Base-by-base conservation (phyloP, 2,329 filamentous ascomycete genomes). In the Sclerotinia subarctica region DNA sequence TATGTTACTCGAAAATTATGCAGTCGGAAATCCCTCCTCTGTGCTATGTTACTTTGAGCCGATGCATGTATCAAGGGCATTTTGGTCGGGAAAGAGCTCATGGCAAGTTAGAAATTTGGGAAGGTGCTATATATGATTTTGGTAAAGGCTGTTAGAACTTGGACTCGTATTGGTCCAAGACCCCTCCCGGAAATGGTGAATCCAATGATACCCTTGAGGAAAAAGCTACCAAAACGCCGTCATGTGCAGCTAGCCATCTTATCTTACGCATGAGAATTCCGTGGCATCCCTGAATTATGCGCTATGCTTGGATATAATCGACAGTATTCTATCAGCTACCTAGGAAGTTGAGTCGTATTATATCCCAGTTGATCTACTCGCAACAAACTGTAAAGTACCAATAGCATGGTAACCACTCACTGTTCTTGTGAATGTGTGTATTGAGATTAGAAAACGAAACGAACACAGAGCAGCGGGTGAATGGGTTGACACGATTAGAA, bases 31-130 rank as follows among this genome's bases (percentile, higher is more conserved):
- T 21, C 26, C 26, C 29, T 66, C 35, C n/a, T 26, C 19, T 58
- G 64, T 60, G 64, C 19, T 38, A 66, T 66, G 64, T 60, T 60
- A 60, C 44, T 60, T 52, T 66, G 42, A 52, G 15, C 52, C 42
- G 52, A 66, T 59, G 52, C 64, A 66, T 21, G 44, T 51, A 64
- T 10, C 42, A 66, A 59, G 64, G 64, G 32, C 44, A 42, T 51
- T 47, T 29, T 17, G 2, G 11, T 49, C 21, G 64, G 42, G 10
- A 58, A 35, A 21, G 17, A 29, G 13, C 29, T n/a, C 6, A 49
- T 46, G 63, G n/a, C 58, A 65, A 47, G 52, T 54, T 65, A 35
- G 24, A 21, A 19, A 47, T 35, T 53, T 5, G 24, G 24, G 46
- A 58, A 60, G 29, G 32, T 52, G 44, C 54, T 35, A 24, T 29